These are phyloP conservation scores for Pythium brachiatum DNA, from an alignment of 352 stramenopile species.

Conservation along the genomic window DNA sequence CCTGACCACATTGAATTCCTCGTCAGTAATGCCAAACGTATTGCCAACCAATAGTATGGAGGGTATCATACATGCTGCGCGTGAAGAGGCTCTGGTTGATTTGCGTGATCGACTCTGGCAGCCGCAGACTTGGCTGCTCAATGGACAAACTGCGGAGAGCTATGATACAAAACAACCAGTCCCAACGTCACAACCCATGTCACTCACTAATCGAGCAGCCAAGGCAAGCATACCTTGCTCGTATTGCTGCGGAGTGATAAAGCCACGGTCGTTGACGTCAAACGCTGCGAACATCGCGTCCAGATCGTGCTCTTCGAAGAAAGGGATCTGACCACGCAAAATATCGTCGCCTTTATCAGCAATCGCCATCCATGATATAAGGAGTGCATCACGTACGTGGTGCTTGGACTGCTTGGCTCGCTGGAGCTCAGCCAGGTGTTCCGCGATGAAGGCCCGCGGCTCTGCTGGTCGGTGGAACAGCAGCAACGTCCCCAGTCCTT, in stretches of 20 bases:
- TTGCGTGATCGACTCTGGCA: slow-evolving; percentile 56
- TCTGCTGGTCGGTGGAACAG: slow-evolving; percentile 64
- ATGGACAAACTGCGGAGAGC: slow-evolving; percentile 62
- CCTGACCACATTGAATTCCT: slow-evolving; percentile 18
- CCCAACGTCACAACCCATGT: too few relatives aligned
- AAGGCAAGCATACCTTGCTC: slow-evolving; percentile 41
- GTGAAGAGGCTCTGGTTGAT: slow-evolving; percentile 65
- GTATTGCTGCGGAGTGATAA: slow-evolving; percentile 64
- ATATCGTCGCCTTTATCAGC: too few relatives aligned
- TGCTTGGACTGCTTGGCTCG: slow-evolving; percentile 51
- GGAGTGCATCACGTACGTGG: slow-evolving; percentile 31
- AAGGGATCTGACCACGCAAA: slow-evolving; percentile 36
- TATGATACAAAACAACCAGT: too few relatives aligned
- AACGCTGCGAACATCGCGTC: slow-evolving; percentile 76
- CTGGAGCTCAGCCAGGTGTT: slow-evolving; percentile 55
- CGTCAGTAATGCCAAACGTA: too few relatives aligned
- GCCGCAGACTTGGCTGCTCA: slow-evolving; percentile 53
- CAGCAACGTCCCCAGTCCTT: slow-evolving; percentile 55
- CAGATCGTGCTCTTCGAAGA: slow-evolving; percentile 73
- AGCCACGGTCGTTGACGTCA: slow-evolving; percentile 65
- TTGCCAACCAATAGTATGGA: too few relatives aligned
- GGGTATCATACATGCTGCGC: slow-evolving; percentile 53
- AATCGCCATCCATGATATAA: neutral
- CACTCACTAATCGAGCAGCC: too few relatives aligned
- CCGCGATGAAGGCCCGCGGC: slow-evolving; percentile 55